A percentile compares a stretch with the other conserved stretches of the same genome.
Evolutionary conservation across 306 rosid species (phyloP).

Genomic region (Dalbergia oliveri): DNA sequence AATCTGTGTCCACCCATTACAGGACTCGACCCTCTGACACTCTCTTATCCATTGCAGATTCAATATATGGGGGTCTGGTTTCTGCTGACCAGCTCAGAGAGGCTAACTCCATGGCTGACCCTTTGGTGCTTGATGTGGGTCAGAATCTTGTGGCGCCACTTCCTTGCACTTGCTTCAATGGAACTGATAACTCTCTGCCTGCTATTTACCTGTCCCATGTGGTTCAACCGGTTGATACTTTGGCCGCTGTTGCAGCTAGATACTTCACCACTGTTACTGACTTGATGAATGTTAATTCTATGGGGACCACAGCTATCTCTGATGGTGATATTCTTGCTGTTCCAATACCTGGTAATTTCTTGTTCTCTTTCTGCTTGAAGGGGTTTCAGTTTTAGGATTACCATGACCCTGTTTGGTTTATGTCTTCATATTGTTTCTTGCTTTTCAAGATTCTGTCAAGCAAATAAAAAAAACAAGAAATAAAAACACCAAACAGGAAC

Average conservation of each 20-base stretch:
- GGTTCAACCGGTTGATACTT: slow-evolving; percentile 65
- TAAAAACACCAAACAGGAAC: no score
- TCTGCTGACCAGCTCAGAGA: slow-evolving; percentile 81
- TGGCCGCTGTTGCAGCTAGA: slow-evolving; percentile 64
- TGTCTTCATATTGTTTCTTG: no score
- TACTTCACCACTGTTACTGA: slow-evolving; percentile 78
- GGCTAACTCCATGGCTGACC: slow-evolving; percentile 77
- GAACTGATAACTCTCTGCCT: slow-evolving; percentile 74
- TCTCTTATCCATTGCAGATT: slow-evolving; percentile 69
- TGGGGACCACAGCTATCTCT: slow-evolving; percentile 69
- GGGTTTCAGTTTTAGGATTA: no score
- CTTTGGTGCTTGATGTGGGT: slow-evolving; percentile 73
- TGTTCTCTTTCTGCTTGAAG: neutral
- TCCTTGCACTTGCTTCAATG: slow-evolving; percentile 85
- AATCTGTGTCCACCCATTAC: slow-evolving; percentile 74
- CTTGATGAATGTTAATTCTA: slow-evolving; percentile 85
- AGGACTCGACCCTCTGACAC: slow-evolving; percentile 75
- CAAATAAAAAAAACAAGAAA: no score
- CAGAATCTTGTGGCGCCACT: slow-evolving; percentile 76
- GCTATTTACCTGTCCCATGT: slow-evolving; percentile 82
- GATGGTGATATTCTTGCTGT: slow-evolving; percentile 74
- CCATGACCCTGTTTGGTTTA: no score
- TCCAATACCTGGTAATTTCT: slow-evolving; percentile 66
- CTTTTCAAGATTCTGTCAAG: no score
- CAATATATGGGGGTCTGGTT: slow-evolving; percentile 70